These are phyloP conservation scores for Morella rubra DNA, from an alignment of 306 rosid species.

Conservation along the genomic window DNA sequence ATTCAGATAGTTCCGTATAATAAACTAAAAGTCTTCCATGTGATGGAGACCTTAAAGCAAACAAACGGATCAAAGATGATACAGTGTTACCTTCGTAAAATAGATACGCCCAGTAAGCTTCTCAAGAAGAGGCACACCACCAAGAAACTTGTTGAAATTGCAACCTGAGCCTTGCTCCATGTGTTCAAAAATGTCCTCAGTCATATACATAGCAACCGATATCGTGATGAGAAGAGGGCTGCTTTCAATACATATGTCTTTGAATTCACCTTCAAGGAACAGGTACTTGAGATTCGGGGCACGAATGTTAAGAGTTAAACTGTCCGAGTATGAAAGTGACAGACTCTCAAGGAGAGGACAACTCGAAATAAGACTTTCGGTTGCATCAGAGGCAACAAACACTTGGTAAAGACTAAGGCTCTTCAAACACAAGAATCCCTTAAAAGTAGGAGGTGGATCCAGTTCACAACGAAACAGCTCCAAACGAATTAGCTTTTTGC, in stretches of 20 bases:
- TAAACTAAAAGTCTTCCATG: conserved; percentile 7
- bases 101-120: conserved; percentile 70
- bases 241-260: conserved; percentile 70
- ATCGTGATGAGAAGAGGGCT: conserved; percentile 64
- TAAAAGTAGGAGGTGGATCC: conserved; percentile 70
- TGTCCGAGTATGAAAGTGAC: conserved; percentile 62
- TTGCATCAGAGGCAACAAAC: conserved; percentile 61
- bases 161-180: conserved; percentile 57
- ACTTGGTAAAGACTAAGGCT: conserved; percentile 76
- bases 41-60: conserved; percentile 9
- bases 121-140: conserved; percentile 84
- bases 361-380: conserved; percentile 69
- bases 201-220: conserved; percentile 70
- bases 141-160: conserved; percentile 78
- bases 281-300: conserved; percentile 82
- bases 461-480: conserved; percentile 77
- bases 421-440: conserved; percentile 62
- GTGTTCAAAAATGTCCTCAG: conserved; percentile 62
- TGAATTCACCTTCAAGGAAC: conserved; percentile 86
- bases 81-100: conserved; percentile 77
- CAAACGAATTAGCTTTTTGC: conserved; percentile 61
- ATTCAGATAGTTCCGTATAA: background rate
- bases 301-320: conserved; percentile 56
- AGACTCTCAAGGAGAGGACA: conserved; percentile 76
- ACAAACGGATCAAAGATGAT: conserved; percentile 9